Conservation (phyloP, 2,329 filamentous ascomycete genomes). For the Eutypa lata region DNA sequence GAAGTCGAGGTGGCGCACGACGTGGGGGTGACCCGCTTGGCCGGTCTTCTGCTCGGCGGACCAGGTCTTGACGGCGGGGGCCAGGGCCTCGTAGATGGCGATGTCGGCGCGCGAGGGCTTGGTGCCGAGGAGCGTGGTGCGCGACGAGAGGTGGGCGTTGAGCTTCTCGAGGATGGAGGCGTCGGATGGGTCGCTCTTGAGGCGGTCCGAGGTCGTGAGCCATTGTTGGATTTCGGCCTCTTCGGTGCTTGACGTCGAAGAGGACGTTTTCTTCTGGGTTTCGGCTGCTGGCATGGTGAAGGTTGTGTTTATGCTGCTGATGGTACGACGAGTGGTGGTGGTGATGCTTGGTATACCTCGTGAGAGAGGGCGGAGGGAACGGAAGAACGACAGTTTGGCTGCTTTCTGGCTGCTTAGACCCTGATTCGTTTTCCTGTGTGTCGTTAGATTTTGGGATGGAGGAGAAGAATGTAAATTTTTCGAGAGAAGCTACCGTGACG, state of each 20-base stretch:
- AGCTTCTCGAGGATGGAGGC: constrained; percentile 71
- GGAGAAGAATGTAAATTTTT: too few species aligned
- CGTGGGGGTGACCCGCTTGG: constrained; percentile 79
- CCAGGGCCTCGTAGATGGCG: constrained; percentile 75
- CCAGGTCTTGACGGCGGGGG: constrained; percentile 76
- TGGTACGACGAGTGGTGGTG: constrained; percentile 34
- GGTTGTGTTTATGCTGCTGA: constrained; percentile 39
- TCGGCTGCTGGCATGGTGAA: constrained; percentile 58
- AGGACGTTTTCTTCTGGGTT: too few species aligned
- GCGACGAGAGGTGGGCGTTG: constrained; percentile 82
- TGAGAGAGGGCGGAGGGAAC: constrained; percentile 28
- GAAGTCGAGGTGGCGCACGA: constrained; percentile 89
- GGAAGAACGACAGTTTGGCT: constrained; percentile 37
- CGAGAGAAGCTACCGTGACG: too few species aligned
- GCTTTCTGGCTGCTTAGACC: neutral
- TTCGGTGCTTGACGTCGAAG: too few species aligned
- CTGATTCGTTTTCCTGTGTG: neutral
- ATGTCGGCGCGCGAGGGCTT: constrained; percentile 89
- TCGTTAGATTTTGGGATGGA: neutral
- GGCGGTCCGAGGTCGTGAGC: constrained; percentile 72
- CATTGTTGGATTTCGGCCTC: constrained; percentile 87
- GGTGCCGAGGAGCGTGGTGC: constrained; percentile 82
- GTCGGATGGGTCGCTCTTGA: constrained; percentile 60
- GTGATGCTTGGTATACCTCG: constrained; percentile 20
- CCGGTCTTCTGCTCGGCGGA: constrained; percentile 82